phyloP scores from a whole-genome alignment of 176 grass and related monocot genomes.

The Poa pratensis region DNA sequence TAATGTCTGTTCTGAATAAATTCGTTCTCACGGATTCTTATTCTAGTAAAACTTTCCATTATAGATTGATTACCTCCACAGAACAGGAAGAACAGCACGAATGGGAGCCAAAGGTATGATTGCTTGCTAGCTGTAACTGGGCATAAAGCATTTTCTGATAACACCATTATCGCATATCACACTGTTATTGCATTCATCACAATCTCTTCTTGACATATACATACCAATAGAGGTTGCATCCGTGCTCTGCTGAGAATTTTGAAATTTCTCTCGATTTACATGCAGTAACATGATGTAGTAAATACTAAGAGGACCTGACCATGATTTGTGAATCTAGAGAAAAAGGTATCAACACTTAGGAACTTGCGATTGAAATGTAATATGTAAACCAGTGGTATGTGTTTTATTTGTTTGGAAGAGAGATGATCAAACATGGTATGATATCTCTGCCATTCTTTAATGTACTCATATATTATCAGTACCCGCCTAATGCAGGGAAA shows the following conservation, averaged over 20 bases:
- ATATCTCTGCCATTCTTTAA: neutral
- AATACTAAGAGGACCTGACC: neutral
- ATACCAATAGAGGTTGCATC: neutral
- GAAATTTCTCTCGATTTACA: neutral
- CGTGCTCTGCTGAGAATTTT: neutral
- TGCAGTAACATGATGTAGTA: neutral
- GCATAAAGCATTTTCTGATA: neutral
- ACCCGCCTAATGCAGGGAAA: conserved; percentile 67
- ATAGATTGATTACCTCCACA: conserved; percentile 98
- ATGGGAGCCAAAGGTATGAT: conserved; percentile 97
- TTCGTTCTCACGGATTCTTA: neutral
- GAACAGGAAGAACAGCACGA: conserved; percentile 94
- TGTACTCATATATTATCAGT: neutral
- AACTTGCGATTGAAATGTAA: neutral
- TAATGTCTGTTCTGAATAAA: conserved; percentile 28
- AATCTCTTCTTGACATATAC: neutral
- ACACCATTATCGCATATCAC: neutral
- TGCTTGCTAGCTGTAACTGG: neutral
- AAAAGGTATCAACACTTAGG: neutral
- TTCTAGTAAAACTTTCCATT: conserved; percentile 22
- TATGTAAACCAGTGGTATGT: neutral
- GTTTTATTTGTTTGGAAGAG: neutral
- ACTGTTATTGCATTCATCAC: neutral
- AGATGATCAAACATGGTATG: conserved; percentile 12
- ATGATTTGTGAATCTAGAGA: neutral